These are phyloP conservation scores for Camelina sativa DNA, from an alignment of 345 rosid genomes.

Conservation along the genomic window DNA sequence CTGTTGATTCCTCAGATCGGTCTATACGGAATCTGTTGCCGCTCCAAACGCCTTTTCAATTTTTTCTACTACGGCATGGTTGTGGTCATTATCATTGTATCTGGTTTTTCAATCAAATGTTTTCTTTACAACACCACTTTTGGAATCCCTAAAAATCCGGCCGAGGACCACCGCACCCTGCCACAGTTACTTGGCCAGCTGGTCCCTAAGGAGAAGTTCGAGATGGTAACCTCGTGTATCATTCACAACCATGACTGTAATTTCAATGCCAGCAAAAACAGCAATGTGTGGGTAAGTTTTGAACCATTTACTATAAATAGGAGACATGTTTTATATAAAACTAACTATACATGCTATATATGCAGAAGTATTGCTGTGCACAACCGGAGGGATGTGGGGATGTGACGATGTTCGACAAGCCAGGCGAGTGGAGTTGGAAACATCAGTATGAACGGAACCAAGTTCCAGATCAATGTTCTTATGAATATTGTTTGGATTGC, in stretches of 20 bases:
- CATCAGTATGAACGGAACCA: slow-evolving; percentile 13
- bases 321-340: not conserved
- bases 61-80: slow-evolving; percentile 14
- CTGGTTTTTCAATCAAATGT: slow-evolving; percentile 22
- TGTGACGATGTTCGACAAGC: slow-evolving; percentile 14
- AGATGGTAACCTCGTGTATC: slow-evolving; percentile 7
- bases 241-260: slow-evolving; percentile 35
- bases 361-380: slow-evolving; percentile 16
- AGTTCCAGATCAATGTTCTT: slow-evolving; percentile 21
- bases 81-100: slow-evolving; percentile 3
- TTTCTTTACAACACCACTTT: slow-evolving; percentile 18
- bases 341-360: not conserved
- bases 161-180: slow-evolving; percentile 8
- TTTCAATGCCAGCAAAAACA: slow-evolving; percentile 34
- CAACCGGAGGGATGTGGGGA: slow-evolving; percentile 16
- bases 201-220: slow-evolving; percentile 9
- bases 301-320: not conserved
- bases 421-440: slow-evolving; percentile 32
- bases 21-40: slow-evolving; percentile 33
- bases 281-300: slow-evolving; percentile 37
- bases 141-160: slow-evolving; percentile 23
- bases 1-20: slow-evolving; percentile 24
- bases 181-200: slow-evolving; percentile 28
- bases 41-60: slow-evolving; percentile 23
- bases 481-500: slow-evolving; percentile 23